A percentile compares a stretch with the other conserved stretches of the same genome.
These are phyloP conservation scores for Eleusine coracana DNA, from an alignment of 176 grass and related monocot genomes.

Conservation along the genomic window DNA sequence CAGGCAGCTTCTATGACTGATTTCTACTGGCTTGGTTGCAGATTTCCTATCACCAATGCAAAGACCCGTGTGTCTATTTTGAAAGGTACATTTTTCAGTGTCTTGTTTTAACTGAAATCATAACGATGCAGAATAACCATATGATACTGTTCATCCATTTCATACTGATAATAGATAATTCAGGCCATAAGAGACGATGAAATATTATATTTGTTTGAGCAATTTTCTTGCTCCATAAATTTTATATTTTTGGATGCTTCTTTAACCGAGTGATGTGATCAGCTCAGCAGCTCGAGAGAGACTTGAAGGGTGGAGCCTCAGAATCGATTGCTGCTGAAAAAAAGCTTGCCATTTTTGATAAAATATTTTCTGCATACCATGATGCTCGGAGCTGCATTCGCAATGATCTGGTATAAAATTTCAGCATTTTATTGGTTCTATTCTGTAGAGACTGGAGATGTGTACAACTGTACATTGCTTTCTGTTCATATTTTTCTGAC, in stretches of 20 bases:
- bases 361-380: conserved; percentile 98
- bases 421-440: not conserved
- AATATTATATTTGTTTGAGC: not conserved
- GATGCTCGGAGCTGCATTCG: conserved; percentile 96
- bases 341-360: conserved; percentile 91
- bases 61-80: conserved; percentile 97
- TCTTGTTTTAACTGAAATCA: conserved; percentile 25
- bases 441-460: not conserved
- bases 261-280: conserved; percentile 66
- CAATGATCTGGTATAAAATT: conserved; percentile 80
- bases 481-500: not conserved
- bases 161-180: conserved; percentile 1
- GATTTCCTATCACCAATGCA: conserved; percentile 88
- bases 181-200: not conserved
- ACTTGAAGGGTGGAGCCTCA: conserved; percentile 60
- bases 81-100: conserved; percentile 63
- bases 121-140: not conserved
- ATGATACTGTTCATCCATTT: not conserved
- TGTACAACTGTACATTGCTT: conserved; percentile 12
- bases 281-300: conserved; percentile 99
- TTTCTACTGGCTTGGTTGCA: conserved; percentile 86
- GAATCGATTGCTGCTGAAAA: conserved; percentile 84
- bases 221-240: conserved; percentile 22
- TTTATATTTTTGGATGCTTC: conserved; percentile 40
- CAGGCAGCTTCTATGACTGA: conserved; percentile 97